Evolutionary conservation across 2,329 filamentous ascomycete species (phyloP), one percentile per base, ranked within the genome.

Genomic region (Penicillium verrucosum): DNA sequence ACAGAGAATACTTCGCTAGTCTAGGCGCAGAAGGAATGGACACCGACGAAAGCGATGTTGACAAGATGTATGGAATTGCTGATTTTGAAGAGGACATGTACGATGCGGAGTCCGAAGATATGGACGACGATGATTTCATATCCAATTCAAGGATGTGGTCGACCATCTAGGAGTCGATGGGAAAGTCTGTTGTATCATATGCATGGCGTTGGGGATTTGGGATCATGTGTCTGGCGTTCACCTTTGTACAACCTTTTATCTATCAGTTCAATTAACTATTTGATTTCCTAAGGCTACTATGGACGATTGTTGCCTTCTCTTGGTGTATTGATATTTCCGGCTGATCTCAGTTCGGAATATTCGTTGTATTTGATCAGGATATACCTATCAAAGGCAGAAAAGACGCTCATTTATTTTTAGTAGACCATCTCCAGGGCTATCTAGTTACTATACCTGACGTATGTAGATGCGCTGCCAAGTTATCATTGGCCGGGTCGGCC

Each of bases 1-100:
- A 71, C 34, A 63, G 66, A 8, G 68, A 72, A 34, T 64, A 68
- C 38, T 65, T 69, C 38, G 65, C 54, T 23, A 63, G 63, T 23
- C 46, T 53, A 16, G 64, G 60, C 7, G 54, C 52, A 48, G 64
- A 65, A 30, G 64, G 60, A n/a, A 56, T 56, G 48, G 63, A 64
- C 25, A 53, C 48, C n/a, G 53, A 51, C 30, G 50, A 45, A 21
- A 61, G 64, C 18, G 60, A 54, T 36, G 58, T 46, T 27, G 60
- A 54, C 7, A 58, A 63, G 34, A 46, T 44, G n/a, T 46, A 57
- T 40, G 49, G 45, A 25, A 51, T 51, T 7, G 46, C 36, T 18
- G 52, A 50, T 27, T 36, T 32, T 36, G 45, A 42, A 32, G 37
- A 49, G 16, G 51, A 54, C n/a, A 34, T 49, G 14, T 38, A 25